Evolutionary conservation across 2,329 filamentous ascomycete species (phyloP).

Genomic region (Fusarium oxysporum): DNA sequence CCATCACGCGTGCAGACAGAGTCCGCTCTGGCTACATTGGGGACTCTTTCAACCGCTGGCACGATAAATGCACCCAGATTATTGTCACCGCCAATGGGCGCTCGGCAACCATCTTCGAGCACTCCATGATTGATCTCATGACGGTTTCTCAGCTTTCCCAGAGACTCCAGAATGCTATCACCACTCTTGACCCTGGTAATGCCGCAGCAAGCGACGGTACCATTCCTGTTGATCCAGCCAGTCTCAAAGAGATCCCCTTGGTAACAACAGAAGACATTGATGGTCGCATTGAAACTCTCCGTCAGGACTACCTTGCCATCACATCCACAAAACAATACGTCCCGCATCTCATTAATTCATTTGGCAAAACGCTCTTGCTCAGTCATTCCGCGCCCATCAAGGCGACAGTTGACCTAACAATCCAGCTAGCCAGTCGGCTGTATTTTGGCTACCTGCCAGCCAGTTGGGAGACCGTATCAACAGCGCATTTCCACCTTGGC

Average conservation of each 20-base stretch:
- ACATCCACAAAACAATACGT: slow-evolving; percentile 5
- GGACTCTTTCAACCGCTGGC: slow-evolving; percentile 13
- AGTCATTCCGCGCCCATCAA: slow-evolving; percentile 1
- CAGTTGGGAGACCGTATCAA: slow-evolving; percentile 14
- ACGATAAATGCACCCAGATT: slow-evolving; percentile 8
- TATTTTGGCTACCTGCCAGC: slow-evolving; percentile 13
- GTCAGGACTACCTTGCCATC: background rate
- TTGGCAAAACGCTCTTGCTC: background rate
- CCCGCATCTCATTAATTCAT: background rate
- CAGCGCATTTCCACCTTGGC: slow-evolving; percentile 4
- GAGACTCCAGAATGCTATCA: background rate
- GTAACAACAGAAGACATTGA: background rate
- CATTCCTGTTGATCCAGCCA: background rate
- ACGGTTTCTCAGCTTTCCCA: slow-evolving; percentile 4
- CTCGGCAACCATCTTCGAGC: slow-evolving; percentile 6
- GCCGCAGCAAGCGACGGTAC: background rate
- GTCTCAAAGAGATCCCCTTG: background rate
- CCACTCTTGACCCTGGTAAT: background rate
- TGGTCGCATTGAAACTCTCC: background rate
- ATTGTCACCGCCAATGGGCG: slow-evolving; percentile 7
- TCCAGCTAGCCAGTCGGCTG: slow-evolving; percentile 2
- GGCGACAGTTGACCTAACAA: slow-evolving; percentile 3
- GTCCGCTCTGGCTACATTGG: slow-evolving; percentile 4
- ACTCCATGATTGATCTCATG: slow-evolving; percentile 17
- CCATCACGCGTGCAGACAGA: background rate